phyloP scores from a whole-genome alignment of 495 filamentous ascomycete species.

The Lichenothelia convexa region DNA sequence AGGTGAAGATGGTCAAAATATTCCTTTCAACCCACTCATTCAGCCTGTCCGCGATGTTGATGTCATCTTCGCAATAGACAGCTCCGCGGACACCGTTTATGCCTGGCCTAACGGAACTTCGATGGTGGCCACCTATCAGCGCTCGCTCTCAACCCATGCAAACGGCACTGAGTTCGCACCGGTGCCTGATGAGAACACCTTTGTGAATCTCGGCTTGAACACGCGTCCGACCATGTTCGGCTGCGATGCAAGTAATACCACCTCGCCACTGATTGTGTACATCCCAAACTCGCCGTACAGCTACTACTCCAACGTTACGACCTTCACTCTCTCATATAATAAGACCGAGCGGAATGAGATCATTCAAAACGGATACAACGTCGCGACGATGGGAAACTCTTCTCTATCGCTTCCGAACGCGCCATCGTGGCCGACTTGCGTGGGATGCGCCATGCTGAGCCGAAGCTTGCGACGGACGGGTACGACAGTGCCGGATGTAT shows the following conservation, averaged over 20 bases:
- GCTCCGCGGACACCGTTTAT: slow-evolving; percentile 51
- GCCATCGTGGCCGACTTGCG: slow-evolving; percentile 53
- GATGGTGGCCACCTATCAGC: slow-evolving; percentile 67
- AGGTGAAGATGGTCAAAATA: slow-evolving; percentile 72
- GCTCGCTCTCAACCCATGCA: slow-evolving; percentile 38
- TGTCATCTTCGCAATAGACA: slow-evolving; percentile 83
- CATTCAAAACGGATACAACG: slow-evolving; percentile 68
- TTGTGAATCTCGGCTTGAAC: slow-evolving; percentile 76
- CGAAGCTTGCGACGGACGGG: slow-evolving; percentile 51
- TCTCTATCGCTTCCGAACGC: too few relatives aligned
- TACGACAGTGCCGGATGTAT: slow-evolving; percentile 44
- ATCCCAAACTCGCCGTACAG: slow-evolving; percentile 76
- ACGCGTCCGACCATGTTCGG: slow-evolving; percentile 82
- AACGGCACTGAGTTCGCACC: slow-evolving; percentile 75
- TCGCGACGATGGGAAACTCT: slow-evolving; percentile 64
- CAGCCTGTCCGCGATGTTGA: slow-evolving; percentile 65
- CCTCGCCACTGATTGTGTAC: slow-evolving; percentile 68
- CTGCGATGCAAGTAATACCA: slow-evolving; percentile 55
- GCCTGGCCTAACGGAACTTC: slow-evolving; percentile 78
- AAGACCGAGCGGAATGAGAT: slow-evolving; percentile 49
- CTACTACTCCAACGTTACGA: slow-evolving; percentile 51
- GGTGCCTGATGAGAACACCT: slow-evolving; percentile 69
- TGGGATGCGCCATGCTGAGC: slow-evolving; percentile 76
- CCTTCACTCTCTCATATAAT: slow-evolving; percentile 45
- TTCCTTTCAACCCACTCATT: slow-evolving; percentile 69